Base-by-base conservation (phyloP, 768 basidiomycete species). In the Pulveroboletus sp. region DNA sequence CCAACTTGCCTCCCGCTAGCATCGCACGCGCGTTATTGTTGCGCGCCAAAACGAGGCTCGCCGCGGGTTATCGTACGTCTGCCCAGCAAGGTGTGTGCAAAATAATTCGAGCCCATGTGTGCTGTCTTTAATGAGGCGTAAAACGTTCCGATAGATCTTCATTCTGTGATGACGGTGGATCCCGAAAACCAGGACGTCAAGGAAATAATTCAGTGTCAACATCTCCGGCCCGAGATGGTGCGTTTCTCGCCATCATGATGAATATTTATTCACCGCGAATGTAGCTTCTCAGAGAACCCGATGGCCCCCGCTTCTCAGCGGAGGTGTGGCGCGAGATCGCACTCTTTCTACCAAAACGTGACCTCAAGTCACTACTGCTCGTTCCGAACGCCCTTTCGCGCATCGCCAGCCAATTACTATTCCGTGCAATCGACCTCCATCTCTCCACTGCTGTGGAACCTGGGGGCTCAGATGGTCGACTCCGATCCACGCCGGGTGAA, bases 301-400 rank as follows among this genome's bases (percentile, higher is more conserved):
- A 68, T 24, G 72, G 71, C 43, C 76, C 78, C 32, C 74, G 75
- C 17, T 79, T 87, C 57, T 85, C 85, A 4, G 71, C 72, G 6
- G 86, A 88, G 67, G 79, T 87, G 44, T 88, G 86, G 86, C 73
- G 81, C 30, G 80, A 86, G 60, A 80, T 88, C 32, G 83, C 79
- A 0, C 67, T 74, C 6, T 81, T 74, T 57, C 74, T 88, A 6
- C 80, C 84, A 0, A 74, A 78, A 17, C 76, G 76, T 10, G 86
- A 88, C 62, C 77, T 87, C 43, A 83, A 80, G 58, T 75, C 81
- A 1, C 69, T 86, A 0, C 70, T 87, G 1, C 76, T 78, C 43
- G 76, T 88, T 4, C 83, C 85, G 0, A 82, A 86, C 54, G 75
- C 74, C 16, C 71, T 86, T 30, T 86, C 85, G 2, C 78, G 81